phyloP scores from a whole-genome alignment of 192 early-diverging fungal genomes.

The Coemansia guatemalensis region DNA sequence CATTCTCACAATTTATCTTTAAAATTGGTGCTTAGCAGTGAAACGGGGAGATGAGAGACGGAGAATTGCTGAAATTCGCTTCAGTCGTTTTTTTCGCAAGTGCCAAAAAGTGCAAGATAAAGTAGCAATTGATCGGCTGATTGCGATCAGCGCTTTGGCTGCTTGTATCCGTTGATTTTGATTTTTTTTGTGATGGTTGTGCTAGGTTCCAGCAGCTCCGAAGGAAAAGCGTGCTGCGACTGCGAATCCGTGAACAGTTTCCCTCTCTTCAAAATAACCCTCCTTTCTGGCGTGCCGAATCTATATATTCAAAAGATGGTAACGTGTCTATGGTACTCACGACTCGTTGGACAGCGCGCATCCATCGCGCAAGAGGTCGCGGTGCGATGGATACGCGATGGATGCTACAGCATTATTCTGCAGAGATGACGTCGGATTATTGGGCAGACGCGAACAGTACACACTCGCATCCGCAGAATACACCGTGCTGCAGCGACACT shows the following conservation, averaged over 20 bases:
- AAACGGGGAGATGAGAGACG: not conserved
- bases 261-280: slow-evolving; percentile 8
- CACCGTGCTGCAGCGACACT: too few relatives aligned
- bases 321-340: not conserved
- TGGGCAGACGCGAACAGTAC: too few relatives aligned
- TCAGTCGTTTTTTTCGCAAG: not conserved
- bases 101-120: not conserved
- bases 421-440: too few relatives aligned
- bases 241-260: not conserved
- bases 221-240: too few relatives aligned
- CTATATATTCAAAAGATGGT: slow-evolving; percentile 1
- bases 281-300: not conserved
- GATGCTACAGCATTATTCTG: too few relatives aligned
- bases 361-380: not conserved
- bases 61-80: not conserved
- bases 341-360: not conserved
- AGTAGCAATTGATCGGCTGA: too few relatives aligned
- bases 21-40: not conserved
- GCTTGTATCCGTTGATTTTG: too few relatives aligned
- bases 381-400: too few relatives aligned
- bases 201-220: too few relatives aligned
- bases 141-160: too few relatives aligned
- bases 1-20: slow-evolving; percentile 11
- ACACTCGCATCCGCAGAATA: too few relatives aligned
- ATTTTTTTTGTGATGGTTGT: too few relatives aligned